Base-by-base conservation (phyloP, 2,329 filamentous ascomycete species). In the Colletotrichum orbiculare region DNA sequence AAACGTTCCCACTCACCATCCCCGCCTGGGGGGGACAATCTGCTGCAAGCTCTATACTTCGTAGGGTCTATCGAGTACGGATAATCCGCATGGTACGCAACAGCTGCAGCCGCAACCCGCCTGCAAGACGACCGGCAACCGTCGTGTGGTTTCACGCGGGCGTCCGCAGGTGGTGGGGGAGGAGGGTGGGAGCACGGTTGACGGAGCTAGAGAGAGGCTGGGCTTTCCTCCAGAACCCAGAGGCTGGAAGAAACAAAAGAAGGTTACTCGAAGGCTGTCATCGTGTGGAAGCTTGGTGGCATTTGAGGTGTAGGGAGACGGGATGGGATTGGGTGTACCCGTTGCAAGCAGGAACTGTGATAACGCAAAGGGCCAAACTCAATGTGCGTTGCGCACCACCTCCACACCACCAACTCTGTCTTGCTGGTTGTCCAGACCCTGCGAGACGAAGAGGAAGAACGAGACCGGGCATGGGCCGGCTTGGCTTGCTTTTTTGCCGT, bases 241-340 rank as follows among this genome's bases (percentile, higher is more conserved):
- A 60, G 62, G 57, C 46, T 53, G 62, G 42, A 15, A 17, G 57
- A 53, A 65, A 56, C 62, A 48, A 56, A 65, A 62, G 57, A 62
- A 62, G 57, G 57, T 65, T 65, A 54, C 35, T 33, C 52, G 60
- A 62, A 50, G 4, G 35, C 38, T 25, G 49, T 45, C 57, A 52
- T 61, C 50, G 50, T 61, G 42, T 50, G 57, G 49, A 57, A 61
- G 57, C 62, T 65, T 54, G 46, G 25, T 25, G 9, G 35, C 50
- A 4, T 41, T 50, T 33, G 25, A 35, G 62, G 62, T 62, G 62
- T 65, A 65, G 62, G 58, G 62, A 57, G 13, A 33, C 25, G 57
- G 35, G 39, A 61, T 17, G 17, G 52, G 62, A 65, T 65, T 62
- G 62, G 62, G 35, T 43, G 41, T 15, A 12, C 38, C 4, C 25